Conservation (phyloP, 306 rosid genomes). For the Morella rubra region DNA sequence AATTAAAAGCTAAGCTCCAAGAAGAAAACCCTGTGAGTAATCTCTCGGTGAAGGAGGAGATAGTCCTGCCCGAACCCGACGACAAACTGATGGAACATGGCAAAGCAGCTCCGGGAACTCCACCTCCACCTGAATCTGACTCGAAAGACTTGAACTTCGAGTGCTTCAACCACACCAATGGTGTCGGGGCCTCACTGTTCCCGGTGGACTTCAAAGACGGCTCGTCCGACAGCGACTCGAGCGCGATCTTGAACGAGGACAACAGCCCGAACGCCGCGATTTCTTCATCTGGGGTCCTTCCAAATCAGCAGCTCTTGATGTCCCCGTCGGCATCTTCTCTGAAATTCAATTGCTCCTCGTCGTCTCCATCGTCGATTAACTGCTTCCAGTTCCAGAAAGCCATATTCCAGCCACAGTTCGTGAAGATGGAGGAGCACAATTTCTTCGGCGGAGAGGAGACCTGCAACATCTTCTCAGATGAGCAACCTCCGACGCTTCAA, state of each 20-base stretch:
- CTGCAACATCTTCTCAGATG: constrained; percentile 84
- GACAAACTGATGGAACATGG: constrained; percentile 29
- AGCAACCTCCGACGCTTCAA: constrained; percentile 81
- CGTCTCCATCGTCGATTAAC: constrained; percentile 44
- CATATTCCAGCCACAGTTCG: constrained; percentile 52
- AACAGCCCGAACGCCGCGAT: constrained; percentile 53
- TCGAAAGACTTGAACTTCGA: constrained; percentile 43
- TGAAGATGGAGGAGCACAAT: constrained; percentile 90
- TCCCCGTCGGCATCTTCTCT: constrained; percentile 41
- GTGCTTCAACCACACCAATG: constrained; percentile 35
- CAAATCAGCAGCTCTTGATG: constrained; percentile 39
- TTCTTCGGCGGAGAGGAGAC: constrained; percentile 82
- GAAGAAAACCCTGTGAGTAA: constrained; percentile 56
- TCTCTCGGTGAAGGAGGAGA: constrained; percentile 66
- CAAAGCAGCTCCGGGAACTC: constrained; percentile 26
- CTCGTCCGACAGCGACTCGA: constrained; percentile 83
- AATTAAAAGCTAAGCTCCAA: constrained; percentile 60
- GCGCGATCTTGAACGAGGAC: constrained; percentile 85
- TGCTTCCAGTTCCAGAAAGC: constrained; percentile 66
- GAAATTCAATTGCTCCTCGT: constrained; percentile 39
- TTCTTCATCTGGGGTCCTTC: constrained; percentile 53
- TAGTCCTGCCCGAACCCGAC: constrained; percentile 34
- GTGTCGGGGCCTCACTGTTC: constrained; percentile 35
- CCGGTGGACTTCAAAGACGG: constrained; percentile 71
- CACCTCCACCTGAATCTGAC: constrained; percentile 39